Conservation (phyloP, 768 basidiomycete genomes). For the Mycena alexandri region DNA sequence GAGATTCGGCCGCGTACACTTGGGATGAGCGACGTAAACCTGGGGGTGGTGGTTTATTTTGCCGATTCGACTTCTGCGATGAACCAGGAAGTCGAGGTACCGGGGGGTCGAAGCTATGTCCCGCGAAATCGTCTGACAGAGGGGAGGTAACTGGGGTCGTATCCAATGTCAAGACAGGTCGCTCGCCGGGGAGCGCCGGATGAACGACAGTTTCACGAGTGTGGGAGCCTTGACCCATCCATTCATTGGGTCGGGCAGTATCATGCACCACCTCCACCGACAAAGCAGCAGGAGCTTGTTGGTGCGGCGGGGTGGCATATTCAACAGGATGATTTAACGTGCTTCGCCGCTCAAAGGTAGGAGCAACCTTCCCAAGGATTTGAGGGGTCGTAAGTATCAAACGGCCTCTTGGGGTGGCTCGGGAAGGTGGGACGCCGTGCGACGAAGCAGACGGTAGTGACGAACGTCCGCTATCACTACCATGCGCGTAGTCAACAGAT, state of each 20-base stretch:
- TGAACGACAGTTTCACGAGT: slow-evolving; percentile 26
- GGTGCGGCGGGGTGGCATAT: slow-evolving; percentile 20
- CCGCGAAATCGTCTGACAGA: slow-evolving; percentile 24
- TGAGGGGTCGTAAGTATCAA: slow-evolving; percentile 32
- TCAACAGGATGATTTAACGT: background rate
- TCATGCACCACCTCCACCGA: slow-evolving; percentile 30
- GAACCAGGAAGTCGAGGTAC: slow-evolving; percentile 17
- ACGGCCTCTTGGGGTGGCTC: slow-evolving; percentile 31
- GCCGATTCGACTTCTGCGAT: slow-evolving; percentile 13
- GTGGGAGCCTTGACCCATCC: slow-evolving; percentile 23
- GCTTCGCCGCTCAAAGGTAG: slow-evolving; percentile 10
- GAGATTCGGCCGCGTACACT: slow-evolving; percentile 33
- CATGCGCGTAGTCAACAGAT: slow-evolving; percentile 30
- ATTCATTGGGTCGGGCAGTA: background rate
- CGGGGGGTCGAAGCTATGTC: slow-evolving; percentile 16
- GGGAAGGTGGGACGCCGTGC: slow-evolving; percentile 32
- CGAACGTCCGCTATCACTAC: slow-evolving; percentile 41
- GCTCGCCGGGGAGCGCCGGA: slow-evolving; percentile 11
- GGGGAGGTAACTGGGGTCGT: slow-evolving; percentile 22
- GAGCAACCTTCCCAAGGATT: slow-evolving; percentile 13
- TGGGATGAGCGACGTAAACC: slow-evolving; percentile 39
- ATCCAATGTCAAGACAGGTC: slow-evolving; percentile 26
- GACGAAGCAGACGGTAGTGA: slow-evolving; percentile 33
- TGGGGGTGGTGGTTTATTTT: slow-evolving; percentile 2
- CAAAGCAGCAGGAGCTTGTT: slow-evolving; percentile 11